These are phyloP conservation scores for Suhomyces bokatorum DNA, from an alignment of 1,139 yeast species.

Conservation along the genomic window DNA sequence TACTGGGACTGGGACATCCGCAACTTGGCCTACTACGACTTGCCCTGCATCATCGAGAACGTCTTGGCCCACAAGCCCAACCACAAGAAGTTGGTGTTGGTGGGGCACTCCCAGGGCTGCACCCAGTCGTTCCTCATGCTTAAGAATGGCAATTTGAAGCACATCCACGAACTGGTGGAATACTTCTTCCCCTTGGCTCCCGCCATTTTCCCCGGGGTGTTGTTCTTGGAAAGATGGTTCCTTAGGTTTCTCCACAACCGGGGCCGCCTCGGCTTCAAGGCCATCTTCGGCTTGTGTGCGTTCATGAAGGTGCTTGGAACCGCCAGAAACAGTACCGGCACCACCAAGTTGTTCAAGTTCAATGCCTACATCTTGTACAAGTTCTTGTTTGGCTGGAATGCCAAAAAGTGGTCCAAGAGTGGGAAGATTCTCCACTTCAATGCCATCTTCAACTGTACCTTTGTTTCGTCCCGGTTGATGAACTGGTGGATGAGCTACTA, in stretches of 20 bases:
- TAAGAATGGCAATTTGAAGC: conserved; percentile 33
- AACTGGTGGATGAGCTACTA: conserved; percentile 78
- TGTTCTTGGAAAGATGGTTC: conserved; percentile 58
- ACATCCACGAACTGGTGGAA: conserved; percentile 52
- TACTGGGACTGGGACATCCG: conserved; percentile 86
- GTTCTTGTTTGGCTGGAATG: conserved; percentile 84
- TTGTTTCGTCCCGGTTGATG: conserved; percentile 78
- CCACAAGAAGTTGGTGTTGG: conserved; percentile 54
- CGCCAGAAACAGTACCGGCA: conserved; percentile 45
- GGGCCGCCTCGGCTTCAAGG: conserved; percentile 37
- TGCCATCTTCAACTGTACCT: conserved; percentile 84
- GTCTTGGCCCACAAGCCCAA: conserved; percentile 48
- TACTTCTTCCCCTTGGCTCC: conserved; percentile 82
- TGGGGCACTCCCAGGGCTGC: conserved; percentile 94
- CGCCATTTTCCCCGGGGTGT: conserved; percentile 81
- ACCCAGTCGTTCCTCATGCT: conserved; percentile 73
- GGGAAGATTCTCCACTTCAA: conserved; percentile 63
- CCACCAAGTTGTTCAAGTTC: conserved; percentile 54
- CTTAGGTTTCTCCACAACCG: conserved; percentile 55
- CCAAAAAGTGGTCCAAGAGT: conserved; percentile 66
- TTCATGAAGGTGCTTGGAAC: conserved; percentile 61
- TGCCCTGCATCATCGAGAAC: conserved; percentile 68
- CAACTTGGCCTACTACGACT: conserved; percentile 76
- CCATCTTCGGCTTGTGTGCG: conserved; percentile 60
- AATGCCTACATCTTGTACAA: conserved; percentile 78